Conservation (phyloP, 768 basidiomycete genomes). For the Lactarius sp. region DNA sequence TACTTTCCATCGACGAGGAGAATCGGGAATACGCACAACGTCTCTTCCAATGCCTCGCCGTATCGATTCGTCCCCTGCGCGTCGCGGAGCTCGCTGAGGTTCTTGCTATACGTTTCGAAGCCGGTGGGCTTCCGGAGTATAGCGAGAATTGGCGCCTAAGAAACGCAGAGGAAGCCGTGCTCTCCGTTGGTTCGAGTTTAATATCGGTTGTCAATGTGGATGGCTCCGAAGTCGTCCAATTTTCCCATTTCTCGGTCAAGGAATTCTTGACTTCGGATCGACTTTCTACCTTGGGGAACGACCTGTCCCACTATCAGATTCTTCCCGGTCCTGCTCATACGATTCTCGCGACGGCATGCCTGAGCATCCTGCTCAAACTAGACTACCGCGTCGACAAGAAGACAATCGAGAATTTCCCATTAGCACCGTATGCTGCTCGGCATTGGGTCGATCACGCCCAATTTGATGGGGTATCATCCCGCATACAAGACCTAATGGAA, state of each 20-base stretch:
- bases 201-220: background rate
- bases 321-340: background rate
- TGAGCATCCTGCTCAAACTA: background rate
- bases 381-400: background rate
- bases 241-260: slow-evolving; percentile 8
- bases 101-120: background rate
- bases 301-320: background rate
- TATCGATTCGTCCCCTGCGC: slow-evolving; percentile 6
- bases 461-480: background rate
- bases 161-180: slow-evolving; percentile 1
- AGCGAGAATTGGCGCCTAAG: background rate
- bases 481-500: background rate
- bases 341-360: background rate
- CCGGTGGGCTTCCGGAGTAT: background rate
- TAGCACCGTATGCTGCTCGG: background rate
- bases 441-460: slow-evolving; percentile 6
- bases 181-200: slow-evolving; percentile 11
- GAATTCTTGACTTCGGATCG: slow-evolving; percentile 11
- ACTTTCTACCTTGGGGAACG: background rate
- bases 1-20: background rate
- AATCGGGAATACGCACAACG: slow-evolving; percentile 1
- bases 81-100: slow-evolving; percentile 7
- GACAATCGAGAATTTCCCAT: background rate
- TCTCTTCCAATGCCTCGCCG: background rate
- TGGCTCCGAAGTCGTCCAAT: background rate